phyloP scores from a whole-genome alignment of 306 rosid genomes.

The Rosa lucieae region DNA sequence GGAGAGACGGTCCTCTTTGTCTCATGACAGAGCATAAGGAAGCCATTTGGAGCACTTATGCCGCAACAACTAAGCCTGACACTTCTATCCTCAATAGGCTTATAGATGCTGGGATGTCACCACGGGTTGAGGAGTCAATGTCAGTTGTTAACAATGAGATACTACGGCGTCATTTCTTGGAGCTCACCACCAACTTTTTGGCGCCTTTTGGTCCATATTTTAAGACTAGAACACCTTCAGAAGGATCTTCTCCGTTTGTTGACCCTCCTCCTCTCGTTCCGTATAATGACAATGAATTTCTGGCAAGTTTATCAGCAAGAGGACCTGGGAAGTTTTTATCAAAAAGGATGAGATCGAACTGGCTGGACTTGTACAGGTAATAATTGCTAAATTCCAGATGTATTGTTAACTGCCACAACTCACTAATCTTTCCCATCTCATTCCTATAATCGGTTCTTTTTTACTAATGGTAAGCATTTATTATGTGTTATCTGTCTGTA shows the following conservation, averaged over 20 bases:
- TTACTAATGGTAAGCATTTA: background rate
- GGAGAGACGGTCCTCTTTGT: conserved; percentile 93
- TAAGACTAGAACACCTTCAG: conserved; percentile 63
- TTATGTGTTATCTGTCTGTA: conserved; percentile 25
- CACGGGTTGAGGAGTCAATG: conserved; percentile 88
- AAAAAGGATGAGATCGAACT: conserved; percentile 81
- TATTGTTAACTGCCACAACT: conserved; percentile 15
- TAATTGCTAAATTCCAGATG: conserved; percentile 7
- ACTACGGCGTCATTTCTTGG: conserved; percentile 79
- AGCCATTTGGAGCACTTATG: conserved; percentile 87
- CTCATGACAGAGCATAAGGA: conserved; percentile 97
- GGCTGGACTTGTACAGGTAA: conserved; percentile 90
- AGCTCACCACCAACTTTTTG: conserved; percentile 86
- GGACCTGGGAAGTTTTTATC: conserved; percentile 91
- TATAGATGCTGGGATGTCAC: conserved; percentile 83
- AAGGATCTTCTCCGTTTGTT: conserved; percentile 78
- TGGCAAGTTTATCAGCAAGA: conserved; percentile 66
- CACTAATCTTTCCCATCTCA: conserved; percentile 1
- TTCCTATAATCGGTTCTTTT: conserved; percentile 1
- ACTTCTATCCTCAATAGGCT: conserved; percentile 88
- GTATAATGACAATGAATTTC: conserved; percentile 70
- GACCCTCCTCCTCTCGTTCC: conserved; percentile 69
- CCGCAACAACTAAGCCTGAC: conserved; percentile 84
- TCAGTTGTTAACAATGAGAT: conserved; percentile 92
- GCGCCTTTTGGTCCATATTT: conserved; percentile 96